A percentile compares a stretch with the other conserved stretches of the same genome.
phyloP scores from a whole-genome alignment of 2,329 filamentous ascomycete species.

The Alternaria novae-zelandiae region DNA sequence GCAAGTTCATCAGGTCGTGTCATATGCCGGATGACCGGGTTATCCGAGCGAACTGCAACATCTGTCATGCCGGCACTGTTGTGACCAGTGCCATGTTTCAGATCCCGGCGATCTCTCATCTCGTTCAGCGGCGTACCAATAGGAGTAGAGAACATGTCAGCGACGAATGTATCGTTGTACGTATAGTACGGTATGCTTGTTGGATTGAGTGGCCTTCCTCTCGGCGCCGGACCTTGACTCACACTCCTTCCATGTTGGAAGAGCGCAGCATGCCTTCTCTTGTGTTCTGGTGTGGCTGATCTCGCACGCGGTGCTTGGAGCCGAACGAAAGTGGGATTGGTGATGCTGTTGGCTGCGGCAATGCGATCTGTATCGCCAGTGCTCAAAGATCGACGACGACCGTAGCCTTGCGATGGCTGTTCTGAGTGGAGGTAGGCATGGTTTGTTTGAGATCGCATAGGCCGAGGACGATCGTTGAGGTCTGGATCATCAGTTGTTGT shows the following conservation, averaged over 20 bases:
- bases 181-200: slow-evolving; percentile 14
- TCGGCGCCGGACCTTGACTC: slow-evolving; percentile 10
- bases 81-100: background rate
- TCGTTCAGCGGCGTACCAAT: slow-evolving; percentile 23
- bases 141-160: slow-evolving; percentile 12
- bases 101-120: background rate
- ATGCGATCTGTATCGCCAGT: slow-evolving; percentile 26
- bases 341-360: slow-evolving; percentile 1
- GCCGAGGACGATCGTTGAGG: slow-evolving; percentile 7
- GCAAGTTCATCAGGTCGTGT: slow-evolving; percentile 16
- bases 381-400: slow-evolving; percentile 40
- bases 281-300: slow-evolving; percentile 8
- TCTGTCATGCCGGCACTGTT: background rate
- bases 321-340: slow-evolving; percentile 33
- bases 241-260: slow-evolving; percentile 4
- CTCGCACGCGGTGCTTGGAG: slow-evolving; percentile 23
- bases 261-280: slow-evolving; percentile 1
- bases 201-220: slow-evolving; percentile 2
- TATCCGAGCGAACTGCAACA: background rate
- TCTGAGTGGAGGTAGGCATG: slow-evolving; percentile 2
- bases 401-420: slow-evolving; percentile 11
- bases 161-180: background rate
- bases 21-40: slow-evolving; percentile 27
- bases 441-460: slow-evolving; percentile 12
- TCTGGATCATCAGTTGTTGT: background rate